phyloP scores from a whole-genome alignment of 495 filamentous ascomycete species.

The Penicillium silybi region DNA sequence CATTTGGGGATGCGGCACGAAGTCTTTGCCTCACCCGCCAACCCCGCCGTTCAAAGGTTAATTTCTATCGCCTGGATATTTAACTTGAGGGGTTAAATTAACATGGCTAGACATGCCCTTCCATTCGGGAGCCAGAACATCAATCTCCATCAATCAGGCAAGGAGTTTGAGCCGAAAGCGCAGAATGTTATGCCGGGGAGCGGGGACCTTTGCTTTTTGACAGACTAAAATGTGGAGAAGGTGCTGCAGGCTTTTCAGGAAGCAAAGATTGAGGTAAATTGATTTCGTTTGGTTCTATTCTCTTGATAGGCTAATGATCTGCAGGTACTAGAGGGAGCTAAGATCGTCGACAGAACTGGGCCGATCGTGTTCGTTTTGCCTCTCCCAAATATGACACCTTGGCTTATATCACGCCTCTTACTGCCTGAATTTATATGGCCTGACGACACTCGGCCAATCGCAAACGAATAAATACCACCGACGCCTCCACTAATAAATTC shows the following conservation, averaged over 20 bases:
- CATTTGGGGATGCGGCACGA: slow-evolving; percentile 49
- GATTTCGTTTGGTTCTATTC: neutral
- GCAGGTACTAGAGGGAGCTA: slow-evolving; percentile 37
- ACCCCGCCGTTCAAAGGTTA: slow-evolving; percentile 29
- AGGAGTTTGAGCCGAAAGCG: slow-evolving; percentile 54
- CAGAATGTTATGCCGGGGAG: slow-evolving; percentile 43
- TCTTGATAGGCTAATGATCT: slow-evolving; percentile 1
- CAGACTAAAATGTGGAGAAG: slow-evolving; percentile 37
- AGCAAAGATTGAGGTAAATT: slow-evolving; percentile 35
- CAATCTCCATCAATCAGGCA: slow-evolving; percentile 49
- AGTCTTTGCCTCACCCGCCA: slow-evolving; percentile 35
- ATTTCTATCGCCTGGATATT: neutral
- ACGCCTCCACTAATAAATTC: slow-evolving; percentile 13
- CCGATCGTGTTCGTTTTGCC: slow-evolving; percentile 22
- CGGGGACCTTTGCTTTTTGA: slow-evolving; percentile 53
- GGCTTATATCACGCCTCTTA: slow-evolving; percentile 4
- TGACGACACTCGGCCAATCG: neutral
- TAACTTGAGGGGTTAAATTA: neutral
- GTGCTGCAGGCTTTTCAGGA: slow-evolving; percentile 30
- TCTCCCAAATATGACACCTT: neutral
- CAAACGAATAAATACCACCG: slow-evolving; percentile 15
- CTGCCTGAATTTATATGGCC: slow-evolving; percentile 9
- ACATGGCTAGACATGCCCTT: slow-evolving; percentile 41
- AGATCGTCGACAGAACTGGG: slow-evolving; percentile 48
- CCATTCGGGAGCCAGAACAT: slow-evolving; percentile 52